Base-by-base conservation (phyloP, 495 filamentous ascomycete genomes). In the Polyplosphaeria fusca region DNA sequence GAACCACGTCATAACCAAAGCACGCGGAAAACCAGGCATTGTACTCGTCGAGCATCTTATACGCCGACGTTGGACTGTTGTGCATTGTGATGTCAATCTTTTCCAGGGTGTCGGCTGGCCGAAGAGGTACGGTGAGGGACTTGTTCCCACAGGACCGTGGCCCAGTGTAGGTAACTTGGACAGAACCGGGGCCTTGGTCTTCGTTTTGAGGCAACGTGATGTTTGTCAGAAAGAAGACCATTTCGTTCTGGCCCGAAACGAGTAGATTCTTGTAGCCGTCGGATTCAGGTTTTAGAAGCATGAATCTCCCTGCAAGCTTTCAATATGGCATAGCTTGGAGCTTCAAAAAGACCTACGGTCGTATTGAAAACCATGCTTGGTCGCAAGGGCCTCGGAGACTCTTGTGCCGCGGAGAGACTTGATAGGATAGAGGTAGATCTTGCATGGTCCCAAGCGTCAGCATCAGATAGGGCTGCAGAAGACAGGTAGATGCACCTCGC, bases 391-490 rank as follows among this genome's bases (percentile, higher is more conserved):
- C 19, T 74, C 64, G 2, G 72, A 40, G 30, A 95, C 68, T 23
- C 77, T 52, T 25, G 87, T 80, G 4, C 79, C 82, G 4, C 86
- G 82, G 0, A 96, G 78, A 2, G 85, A 89, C 66, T 95, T 96
- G 74, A 96, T 87, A 51, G 91, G 90, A 67, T 95, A 94, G 38
- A 87, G 77, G 71, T 88, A 93, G 27, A 96, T 77, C 86, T 93
- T 5, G 23, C 35, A 18, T 13, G 4, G 18, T 14, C 12, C 25
- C 5, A 43, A 27, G 14, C 14, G 45, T 49, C 45, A 55, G 28
- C 18, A n/a, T 43, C 24, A 2, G n/a, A 12, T 7, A 40, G 19
- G 35, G 20, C 16, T 42, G 2, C 20, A 3, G 18, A 38, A 20
- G 18, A 11, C 14, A 7, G 16, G 2, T 30, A 38, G 23, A 52